Evolutionary conservation across 148 eudicot species (phyloP).

Genomic region (Bassia scoparia): DNA sequence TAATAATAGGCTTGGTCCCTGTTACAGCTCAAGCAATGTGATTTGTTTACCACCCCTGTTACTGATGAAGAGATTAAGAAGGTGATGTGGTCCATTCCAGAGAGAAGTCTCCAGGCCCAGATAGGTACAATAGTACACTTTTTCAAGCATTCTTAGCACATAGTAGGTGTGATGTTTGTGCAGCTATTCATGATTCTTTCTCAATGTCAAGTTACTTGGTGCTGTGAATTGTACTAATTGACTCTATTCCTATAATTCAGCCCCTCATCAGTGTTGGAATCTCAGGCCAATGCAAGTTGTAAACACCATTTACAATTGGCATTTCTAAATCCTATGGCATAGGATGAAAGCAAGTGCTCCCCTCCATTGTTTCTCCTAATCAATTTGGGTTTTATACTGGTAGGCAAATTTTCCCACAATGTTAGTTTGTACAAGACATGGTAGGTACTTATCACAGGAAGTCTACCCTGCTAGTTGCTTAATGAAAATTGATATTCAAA

Average conservation of each 20-base stretch:
- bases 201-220: too few relatives aligned
- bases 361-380: neutral
- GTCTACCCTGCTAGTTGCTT: neutral
- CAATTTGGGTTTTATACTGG: neutral
- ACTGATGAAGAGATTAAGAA: too few relatives aligned
- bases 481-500: neutral
- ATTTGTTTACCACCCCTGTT: too few relatives aligned
- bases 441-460: neutral
- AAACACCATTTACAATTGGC: neutral
- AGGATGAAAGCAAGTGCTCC: neutral
- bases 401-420: neutral
- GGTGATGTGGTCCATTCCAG: too few relatives aligned
- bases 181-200: too few relatives aligned
- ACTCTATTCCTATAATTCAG: neutral
- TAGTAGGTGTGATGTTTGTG: too few relatives aligned
- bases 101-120: too few relatives aligned
- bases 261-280: neutral
- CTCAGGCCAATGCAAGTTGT: neutral
- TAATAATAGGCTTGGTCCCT: too few relatives aligned
- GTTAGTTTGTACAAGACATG: neutral
- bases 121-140: too few relatives aligned
- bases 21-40: too few relatives aligned
- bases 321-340: neutral
- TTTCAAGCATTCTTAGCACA: too few relatives aligned
- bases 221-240: too few relatives aligned